Evolutionary conservation across 257 asterid species (phyloP), one percentile per base, ranked within the genome.

Genomic region (Scutellaria minor): DNA sequence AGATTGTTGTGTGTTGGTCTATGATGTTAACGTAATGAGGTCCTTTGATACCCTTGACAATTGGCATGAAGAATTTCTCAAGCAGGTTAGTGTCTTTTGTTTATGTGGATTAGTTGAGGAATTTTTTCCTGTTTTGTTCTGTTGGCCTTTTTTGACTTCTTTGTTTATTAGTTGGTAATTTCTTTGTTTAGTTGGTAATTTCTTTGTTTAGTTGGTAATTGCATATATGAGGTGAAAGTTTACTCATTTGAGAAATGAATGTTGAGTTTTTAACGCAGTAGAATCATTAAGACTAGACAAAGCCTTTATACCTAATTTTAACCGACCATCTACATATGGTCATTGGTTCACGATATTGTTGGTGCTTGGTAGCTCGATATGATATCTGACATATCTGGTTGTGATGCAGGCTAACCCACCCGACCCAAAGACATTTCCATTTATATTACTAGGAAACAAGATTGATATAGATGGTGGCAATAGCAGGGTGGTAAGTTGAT

Each of bases 11-110:
- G 97, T 94, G 39, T 77, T 91, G 77, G 98, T 86, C 8, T 94
- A 94, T 78, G 99, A 94, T 74, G 97, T 94, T 42, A 94, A 94
- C 41, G 96, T 91, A 7, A 85, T 84, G 92, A 83, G 91, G 83
- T 94, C 99, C 6, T 94, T 91, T 65, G 97, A 94, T 69, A 83
- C 86, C 75, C 97, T 94, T 71, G 95, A 91, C 80, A 91, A 89
- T 78, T 94, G 99, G 99, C 96, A 91, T 60, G 97, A 91, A 80
- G 99, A 94, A 74, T 94, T 94, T 83, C 96, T 94, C 73, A 91
- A 89, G 78, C 99, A 94, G 97, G 98, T 93, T 70, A 27, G 81
- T 18, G 24, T 57, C 46, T 56, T 55, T 20, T 42, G 7, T 62
- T 71, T 75, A 5, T 70, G 65, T 45, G 22, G 27, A 7, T 64